phyloP scores from a whole-genome alignment of 2,329 filamentous ascomycete species.

The Polytolypa hystricis region DNA sequence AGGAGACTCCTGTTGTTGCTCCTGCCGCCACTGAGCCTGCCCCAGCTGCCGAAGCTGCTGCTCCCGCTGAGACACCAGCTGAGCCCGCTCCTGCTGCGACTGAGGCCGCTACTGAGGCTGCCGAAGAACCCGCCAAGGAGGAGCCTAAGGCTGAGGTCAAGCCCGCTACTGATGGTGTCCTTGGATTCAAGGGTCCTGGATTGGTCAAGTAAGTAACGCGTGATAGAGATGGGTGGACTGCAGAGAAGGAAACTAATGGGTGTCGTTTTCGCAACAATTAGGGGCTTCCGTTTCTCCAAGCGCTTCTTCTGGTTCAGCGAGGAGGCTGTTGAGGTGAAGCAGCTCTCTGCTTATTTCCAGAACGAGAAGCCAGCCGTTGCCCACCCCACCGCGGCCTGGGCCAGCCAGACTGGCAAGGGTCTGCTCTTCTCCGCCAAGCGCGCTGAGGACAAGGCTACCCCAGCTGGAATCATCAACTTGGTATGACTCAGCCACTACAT shows the following conservation, averaged over 20 bases:
- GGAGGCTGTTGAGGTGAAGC: slow-evolving; percentile 61
- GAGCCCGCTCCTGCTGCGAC: slow-evolving; percentile 10
- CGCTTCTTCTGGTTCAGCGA: slow-evolving; percentile 82
- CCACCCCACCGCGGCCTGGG: slow-evolving; percentile 77
- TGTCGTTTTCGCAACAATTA: too few relatives aligned
- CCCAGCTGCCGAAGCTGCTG: slow-evolving; percentile 26
- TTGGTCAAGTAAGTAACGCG: slow-evolving; percentile 66
- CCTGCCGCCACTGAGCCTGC: slow-evolving; percentile 24
- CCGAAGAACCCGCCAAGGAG: slow-evolving; percentile 24
- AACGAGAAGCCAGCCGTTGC: slow-evolving; percentile 74
- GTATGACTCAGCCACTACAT: slow-evolving; percentile 46
- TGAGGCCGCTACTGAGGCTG: slow-evolving; percentile 24
- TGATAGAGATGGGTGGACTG: background rate
- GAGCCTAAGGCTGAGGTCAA: slow-evolving; percentile 34
- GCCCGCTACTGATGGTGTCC: slow-evolving; percentile 69
- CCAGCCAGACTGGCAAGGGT: slow-evolving; percentile 86
- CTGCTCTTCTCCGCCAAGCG: slow-evolving; percentile 86
- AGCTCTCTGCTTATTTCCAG: slow-evolving; percentile 67
- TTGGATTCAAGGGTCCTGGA: slow-evolving; percentile 83
- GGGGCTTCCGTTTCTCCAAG: slow-evolving; percentile 83
- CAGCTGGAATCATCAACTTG: slow-evolving; percentile 72
- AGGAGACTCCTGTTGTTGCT: slow-evolving; percentile 41
- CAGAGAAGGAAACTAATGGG: slow-evolving; percentile 9
- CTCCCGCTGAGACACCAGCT: slow-evolving; percentile 21
- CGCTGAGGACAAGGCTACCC: slow-evolving; percentile 66